These are phyloP conservation scores for Oryza meridionalis DNA, from an alignment of 176 grass and related monocot species.

Conservation along the genomic window DNA sequence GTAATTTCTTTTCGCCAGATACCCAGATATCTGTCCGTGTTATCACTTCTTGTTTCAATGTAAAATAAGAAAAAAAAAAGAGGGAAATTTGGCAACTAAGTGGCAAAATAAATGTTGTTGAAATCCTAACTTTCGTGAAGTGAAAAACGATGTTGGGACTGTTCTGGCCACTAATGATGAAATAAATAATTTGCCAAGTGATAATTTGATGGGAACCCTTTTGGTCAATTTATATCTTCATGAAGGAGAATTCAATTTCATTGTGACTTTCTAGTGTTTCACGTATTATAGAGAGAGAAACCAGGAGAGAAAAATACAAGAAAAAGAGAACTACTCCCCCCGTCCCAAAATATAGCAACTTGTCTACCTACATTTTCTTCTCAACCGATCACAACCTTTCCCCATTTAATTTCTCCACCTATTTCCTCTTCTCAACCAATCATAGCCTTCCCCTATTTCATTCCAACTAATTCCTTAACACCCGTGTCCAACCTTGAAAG, in stretches of 20 bases:
- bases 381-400: no score
- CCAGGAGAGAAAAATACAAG: neutral
- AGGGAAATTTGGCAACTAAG: neutral
- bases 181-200: conserved; percentile 19
- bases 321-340: neutral
- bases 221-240: conserved; percentile 7
- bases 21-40: neutral
- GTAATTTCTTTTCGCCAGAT: conserved; percentile 14
- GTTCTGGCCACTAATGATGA: conserved; percentile 3
- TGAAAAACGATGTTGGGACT: conserved; percentile 8
- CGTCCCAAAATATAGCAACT: no score
- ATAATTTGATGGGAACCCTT: conserved; percentile 1
- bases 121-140: conserved; percentile 31
- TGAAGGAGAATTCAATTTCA: neutral
- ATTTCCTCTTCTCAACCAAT: no score
- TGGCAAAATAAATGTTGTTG: neutral
- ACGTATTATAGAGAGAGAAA: conserved; percentile 18
- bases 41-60: neutral
- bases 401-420: no score
- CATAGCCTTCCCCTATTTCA: no score
- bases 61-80: neutral
- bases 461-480: no score
- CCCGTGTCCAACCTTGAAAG: no score
- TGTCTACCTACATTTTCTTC: no score
- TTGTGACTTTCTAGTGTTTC: conserved; percentile 6